These are phyloP conservation scores for Dunaliella primolecta DNA, from an alignment of 139 green algal genomes.

Conservation along the genomic window DNA sequence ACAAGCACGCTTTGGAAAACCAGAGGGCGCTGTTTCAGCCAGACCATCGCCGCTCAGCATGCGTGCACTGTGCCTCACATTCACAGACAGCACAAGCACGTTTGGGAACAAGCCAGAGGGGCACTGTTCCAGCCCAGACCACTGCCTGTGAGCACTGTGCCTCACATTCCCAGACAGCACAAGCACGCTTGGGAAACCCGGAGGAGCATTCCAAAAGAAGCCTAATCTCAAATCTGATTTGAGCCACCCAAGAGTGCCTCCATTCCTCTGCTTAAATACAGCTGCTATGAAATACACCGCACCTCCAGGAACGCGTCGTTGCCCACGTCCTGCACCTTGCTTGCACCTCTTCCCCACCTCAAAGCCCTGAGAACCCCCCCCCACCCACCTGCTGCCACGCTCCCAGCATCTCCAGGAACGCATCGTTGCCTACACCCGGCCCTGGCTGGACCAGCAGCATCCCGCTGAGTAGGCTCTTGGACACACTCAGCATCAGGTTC, in stretches of 20 bases:
- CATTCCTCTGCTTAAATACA: not conserved
- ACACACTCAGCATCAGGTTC: slow-evolving; percentile 19
- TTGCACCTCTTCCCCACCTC: no score
- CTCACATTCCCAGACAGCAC: no score
- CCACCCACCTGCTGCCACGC: not conserved
- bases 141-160: no score
- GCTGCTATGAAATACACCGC: no score
- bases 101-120: no score
- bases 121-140: no score
- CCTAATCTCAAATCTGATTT: not conserved
- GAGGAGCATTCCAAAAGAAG: not conserved
- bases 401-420: slow-evolving; percentile 4
- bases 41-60: no score
- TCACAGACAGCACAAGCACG: no score
- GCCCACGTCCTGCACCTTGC: slow-evolving; percentile 26
- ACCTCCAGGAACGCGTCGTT: slow-evolving; percentile 15
- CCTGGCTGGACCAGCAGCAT: slow-evolving; percentile 29
- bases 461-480: slow-evolving; percentile 30
- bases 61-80: no score
- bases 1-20: no score
- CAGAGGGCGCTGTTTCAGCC: no score
- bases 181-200: no score
- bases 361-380: not conserved
- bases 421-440: slow-evolving; percentile 23
- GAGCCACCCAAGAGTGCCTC: not conserved